These are phyloP conservation scores for Starmerella davenportii DNA, from an alignment of 805 yeast genomes.

Conservation along the genomic window DNA sequence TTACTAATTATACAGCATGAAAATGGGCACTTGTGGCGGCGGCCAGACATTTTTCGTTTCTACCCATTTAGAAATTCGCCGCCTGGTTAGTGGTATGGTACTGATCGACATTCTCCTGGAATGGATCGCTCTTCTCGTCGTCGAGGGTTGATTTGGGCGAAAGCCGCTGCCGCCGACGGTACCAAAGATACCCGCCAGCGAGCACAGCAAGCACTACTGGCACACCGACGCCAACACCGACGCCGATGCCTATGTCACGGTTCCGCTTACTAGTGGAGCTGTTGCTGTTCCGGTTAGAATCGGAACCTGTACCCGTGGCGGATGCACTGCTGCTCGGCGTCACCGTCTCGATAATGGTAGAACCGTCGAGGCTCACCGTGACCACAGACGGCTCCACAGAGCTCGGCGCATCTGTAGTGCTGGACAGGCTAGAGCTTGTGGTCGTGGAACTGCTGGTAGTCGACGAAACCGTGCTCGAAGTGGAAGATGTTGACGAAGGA, in stretches of 20 bases:
- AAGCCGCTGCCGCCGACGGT: conserved; percentile 13
- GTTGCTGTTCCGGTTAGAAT: background rate
- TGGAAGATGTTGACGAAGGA: background rate
- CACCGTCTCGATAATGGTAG: conserved; percentile 1
- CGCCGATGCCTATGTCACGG: conserved; percentile 43
- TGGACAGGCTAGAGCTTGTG: background rate
- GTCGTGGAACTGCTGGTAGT: background rate
- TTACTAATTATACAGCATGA: too few species aligned
- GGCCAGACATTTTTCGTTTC: too few species aligned
- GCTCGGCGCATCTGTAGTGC: background rate
- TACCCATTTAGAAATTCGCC: conserved; percentile 24
- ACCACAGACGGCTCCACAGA: background rate
- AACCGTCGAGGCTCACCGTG: background rate
- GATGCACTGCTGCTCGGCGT: background rate
- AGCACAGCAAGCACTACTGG: conserved; percentile 33
- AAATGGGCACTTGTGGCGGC: too few species aligned
- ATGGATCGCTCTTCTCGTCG: conserved; percentile 22
- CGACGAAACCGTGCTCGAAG: background rate
- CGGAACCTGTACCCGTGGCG: background rate
- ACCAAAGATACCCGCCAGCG: conserved; percentile 12
- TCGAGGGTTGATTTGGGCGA: conserved; percentile 5
- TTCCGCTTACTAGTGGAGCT: conserved; percentile 4
- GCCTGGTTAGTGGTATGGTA: conserved; percentile 24
- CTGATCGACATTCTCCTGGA: conserved; percentile 24
- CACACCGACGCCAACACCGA: conserved; percentile 54